Evolutionary conservation across 2,329 filamentous ascomycete species (phyloP), one percentile per base, ranked within the genome.

Genomic region (Cadophora sp.): DNA sequence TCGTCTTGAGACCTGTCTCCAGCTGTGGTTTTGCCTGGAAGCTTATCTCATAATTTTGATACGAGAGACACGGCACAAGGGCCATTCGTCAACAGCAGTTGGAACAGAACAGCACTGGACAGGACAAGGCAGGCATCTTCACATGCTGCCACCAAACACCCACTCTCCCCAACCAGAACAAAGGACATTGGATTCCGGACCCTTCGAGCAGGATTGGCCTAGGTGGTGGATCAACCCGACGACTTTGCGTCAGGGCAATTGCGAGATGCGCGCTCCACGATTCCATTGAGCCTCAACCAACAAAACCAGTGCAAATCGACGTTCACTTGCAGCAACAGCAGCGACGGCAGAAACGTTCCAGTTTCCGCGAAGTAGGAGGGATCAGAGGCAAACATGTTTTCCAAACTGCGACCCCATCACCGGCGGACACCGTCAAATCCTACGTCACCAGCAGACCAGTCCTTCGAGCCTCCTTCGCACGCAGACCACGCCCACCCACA

Each of bases 361-460:
- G 30, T 24, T 39, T 22, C 14, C 27, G 8, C 4, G 22, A 48
- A 39, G 11, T 47, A 30, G 51, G 30, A 27, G 41, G 11, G 18
- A 47, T 50, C 48, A 36, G 14, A 62, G 60, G 30, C 20, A 59
- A 68, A 64, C 24, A 78, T 78, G 76, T 78, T 78, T 68, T 76
- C 75, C 20, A 77, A 78, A 70, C 69, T 78, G 51, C 73, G 76
- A 50, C 76, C 77, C 41, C 76, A 78, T 65, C 73, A 73, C 58
- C 67, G 73, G 62, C 75, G 76, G 27, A 76, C 72, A 41, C 70
- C 74, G 13, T 78, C 76, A 47, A 77, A 70, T 36, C 75, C 75
- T 48, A 73, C 75, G 11, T 77, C 77, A 4, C 76, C 76, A 8
- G 72, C 74, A 59, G 73, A 75, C 18, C 73, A 71, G 64, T 72